Percentiles rank a stretch among this genome's conserved stretches.
Evolutionary conservation across 2,329 filamentous ascomycete species (phyloP).

Genomic region (Apiospora kogelbergensis): DNA sequence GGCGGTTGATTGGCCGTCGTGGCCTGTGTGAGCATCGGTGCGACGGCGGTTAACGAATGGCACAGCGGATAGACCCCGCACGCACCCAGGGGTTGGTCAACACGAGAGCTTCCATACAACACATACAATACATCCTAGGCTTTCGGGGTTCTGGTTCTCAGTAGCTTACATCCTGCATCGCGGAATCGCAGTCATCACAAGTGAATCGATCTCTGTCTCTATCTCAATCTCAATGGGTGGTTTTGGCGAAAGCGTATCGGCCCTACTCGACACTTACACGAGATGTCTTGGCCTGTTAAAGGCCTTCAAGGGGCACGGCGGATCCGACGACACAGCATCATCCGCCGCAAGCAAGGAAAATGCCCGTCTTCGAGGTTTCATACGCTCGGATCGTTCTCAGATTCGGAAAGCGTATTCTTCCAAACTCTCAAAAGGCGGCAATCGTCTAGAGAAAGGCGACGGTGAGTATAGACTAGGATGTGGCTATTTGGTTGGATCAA

Average conservation of each 20-base stretch:
- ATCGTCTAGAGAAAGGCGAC: slow-evolving; percentile 46
- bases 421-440: slow-evolving; percentile 40
- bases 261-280: slow-evolving; percentile 48
- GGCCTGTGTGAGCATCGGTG: neutral
- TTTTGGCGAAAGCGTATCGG: slow-evolving; percentile 44
- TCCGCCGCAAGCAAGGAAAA: slow-evolving; percentile 22
- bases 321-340: slow-evolving; percentile 11
- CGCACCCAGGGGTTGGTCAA: neutral
- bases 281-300: slow-evolving; percentile 45
- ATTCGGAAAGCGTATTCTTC: slow-evolving; percentile 44
- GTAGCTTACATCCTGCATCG: neutral
- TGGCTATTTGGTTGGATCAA: neutral
- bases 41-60: neutral
- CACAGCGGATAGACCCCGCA: neutral
- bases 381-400: slow-evolving; percentile 40
- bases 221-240: slow-evolving; percentile 29
- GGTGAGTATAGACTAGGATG: slow-evolving; percentile 33
- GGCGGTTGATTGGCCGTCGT: neutral
- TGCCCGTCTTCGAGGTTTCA: slow-evolving; percentile 34
- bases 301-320: slow-evolving; percentile 26
- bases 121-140: neutral
- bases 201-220: too few species aligned
- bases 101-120: neutral
- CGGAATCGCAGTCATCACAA: neutral
- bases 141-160: neutral